Conservation (phyloP, 1,139 yeast species). For the Suhomyces kunorum region DNA sequence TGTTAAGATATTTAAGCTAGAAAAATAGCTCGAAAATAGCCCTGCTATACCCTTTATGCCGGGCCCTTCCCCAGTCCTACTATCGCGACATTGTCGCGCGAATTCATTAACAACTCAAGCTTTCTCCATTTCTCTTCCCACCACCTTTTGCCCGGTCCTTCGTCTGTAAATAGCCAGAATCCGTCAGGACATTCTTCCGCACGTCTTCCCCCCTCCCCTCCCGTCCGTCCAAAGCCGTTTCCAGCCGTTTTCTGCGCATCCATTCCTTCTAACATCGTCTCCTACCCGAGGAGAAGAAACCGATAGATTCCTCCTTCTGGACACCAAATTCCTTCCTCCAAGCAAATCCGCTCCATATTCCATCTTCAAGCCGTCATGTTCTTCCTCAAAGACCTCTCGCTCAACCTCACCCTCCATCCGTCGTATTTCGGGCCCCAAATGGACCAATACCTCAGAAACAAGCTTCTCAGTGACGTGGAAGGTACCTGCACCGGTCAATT, state of each 20-base stretch:
- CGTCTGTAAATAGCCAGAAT: conserved; percentile 3
- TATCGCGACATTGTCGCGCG: conserved; percentile 9
- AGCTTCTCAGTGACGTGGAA: conserved; percentile 91
- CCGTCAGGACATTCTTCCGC: conserved; percentile 1
- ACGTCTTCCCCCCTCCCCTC: too few species aligned
- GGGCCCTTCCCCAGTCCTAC: not conserved
- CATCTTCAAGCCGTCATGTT: conserved; percentile 37
- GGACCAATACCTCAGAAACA: conserved; percentile 89
- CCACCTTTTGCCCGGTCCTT: not conserved
- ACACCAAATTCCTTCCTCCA: not conserved
- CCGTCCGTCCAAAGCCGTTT: too few species aligned
- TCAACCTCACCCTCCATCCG: conserved; percentile 92
- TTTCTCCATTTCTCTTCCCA: too few species aligned
- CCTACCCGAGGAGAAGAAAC: too few species aligned
- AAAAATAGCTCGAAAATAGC: not conserved
- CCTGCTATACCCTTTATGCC: not conserved
- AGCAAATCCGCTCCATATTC: too few species aligned
- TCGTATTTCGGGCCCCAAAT: conserved; percentile 97
- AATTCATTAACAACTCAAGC: conserved; percentile 2
- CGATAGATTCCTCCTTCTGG: too few species aligned
- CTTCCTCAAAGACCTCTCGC: conserved; percentile 78
- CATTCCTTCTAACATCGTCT: too few species aligned
- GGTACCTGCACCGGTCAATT: conserved; percentile 99
- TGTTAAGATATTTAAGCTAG: too few species aligned
- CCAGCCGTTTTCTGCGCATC: not conserved